Conservation (phyloP, 345 rosid genomes). For the Eucalyptus victrix region DNA sequence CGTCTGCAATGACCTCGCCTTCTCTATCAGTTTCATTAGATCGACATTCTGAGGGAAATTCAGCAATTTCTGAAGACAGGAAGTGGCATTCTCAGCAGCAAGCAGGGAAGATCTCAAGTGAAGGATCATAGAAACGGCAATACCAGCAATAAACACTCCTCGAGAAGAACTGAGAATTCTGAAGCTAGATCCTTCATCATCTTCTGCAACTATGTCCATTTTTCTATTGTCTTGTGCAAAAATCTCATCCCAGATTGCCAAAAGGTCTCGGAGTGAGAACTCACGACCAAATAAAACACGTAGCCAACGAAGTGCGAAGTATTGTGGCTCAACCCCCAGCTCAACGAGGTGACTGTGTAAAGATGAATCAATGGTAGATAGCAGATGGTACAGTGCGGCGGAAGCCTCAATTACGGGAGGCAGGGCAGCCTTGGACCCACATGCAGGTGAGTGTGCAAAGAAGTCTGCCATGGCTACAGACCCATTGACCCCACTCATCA, state of each 20-base stretch:
- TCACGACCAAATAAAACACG: constrained; percentile 93
- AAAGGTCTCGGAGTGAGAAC: constrained; percentile 60
- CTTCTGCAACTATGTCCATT: constrained; percentile 5
- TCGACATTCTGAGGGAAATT: constrained; percentile 71
- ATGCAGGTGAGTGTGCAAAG: constrained; percentile 42
- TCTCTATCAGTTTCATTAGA: constrained; percentile 44
- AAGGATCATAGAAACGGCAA: constrained; percentile 87
- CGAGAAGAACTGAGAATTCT: constrained; percentile 49
- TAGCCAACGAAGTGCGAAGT: constrained; percentile 93
- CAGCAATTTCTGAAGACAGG: constrained; percentile 81
- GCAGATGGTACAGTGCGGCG: constrained; percentile 64
- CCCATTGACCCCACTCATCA: constrained; percentile 73
- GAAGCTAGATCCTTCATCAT: constrained; percentile 23
- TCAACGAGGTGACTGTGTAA: constrained; percentile 84
- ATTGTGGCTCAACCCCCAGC: constrained; percentile 96
- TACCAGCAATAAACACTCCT: constrained; percentile 65
- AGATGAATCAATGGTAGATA: constrained; percentile 71
- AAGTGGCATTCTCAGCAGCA: constrained; percentile 82
- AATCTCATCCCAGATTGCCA: constrained; percentile 89
- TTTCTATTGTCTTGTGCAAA: constrained; percentile 59
- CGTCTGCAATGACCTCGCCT: constrained; percentile 65
- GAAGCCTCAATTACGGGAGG: constrained; percentile 92
- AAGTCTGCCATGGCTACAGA: constrained; percentile 83
- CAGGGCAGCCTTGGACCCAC: constrained; percentile 46
- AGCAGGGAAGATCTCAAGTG: constrained; percentile 78